phyloP scores from a whole-genome alignment of 805 yeast species.

The Tetrapisispora namnaoensis region DNA sequence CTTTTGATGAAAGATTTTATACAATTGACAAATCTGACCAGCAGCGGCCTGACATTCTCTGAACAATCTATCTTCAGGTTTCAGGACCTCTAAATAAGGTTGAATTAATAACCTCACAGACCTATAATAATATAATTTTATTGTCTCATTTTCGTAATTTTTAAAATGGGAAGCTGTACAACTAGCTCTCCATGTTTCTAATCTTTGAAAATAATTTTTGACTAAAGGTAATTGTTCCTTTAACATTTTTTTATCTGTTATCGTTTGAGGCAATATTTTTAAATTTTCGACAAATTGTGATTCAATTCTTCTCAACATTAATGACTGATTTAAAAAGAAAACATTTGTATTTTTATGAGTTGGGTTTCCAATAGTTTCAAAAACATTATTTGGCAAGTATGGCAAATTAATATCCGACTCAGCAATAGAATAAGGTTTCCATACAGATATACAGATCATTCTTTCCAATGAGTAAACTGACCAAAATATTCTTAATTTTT shows the following conservation, averaged over 20 bases:
- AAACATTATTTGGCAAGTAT: conserved; percentile 16
- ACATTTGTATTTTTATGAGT: conserved; percentile 17
- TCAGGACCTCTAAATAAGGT: conserved; percentile 53
- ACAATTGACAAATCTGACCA: conserved; percentile 56
- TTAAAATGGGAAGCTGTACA: conserved; percentile 33
- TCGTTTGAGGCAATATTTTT: conserved; percentile 29
- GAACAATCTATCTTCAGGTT: conserved; percentile 51
- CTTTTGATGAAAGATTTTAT: conserved; percentile 52
- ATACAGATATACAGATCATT: conserved; percentile 52
- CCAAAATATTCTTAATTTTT: conserved; percentile 51
- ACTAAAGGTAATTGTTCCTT: conserved; percentile 41
- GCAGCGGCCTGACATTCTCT: conserved; percentile 64
- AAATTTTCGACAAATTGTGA: conserved; percentile 48
- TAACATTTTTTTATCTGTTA: conserved; percentile 10
- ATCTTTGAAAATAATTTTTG: conserved; percentile 40
- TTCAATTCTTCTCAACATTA: conserved; percentile 48
- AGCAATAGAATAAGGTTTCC: conserved; percentile 43
- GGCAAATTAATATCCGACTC: conserved; percentile 45
- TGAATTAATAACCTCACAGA: conserved; percentile 51
- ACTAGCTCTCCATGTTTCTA: conserved; percentile 43
- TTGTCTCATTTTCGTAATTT: conserved; percentile 49
- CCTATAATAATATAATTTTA: conserved; percentile 48
- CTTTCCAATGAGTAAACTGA: conserved; percentile 50
- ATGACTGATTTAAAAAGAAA: conserved; percentile 47
- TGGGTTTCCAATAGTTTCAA: neutral